Base-by-base conservation (phyloP, 345 rosid species). In the Euphorbia tirucalli region DNA sequence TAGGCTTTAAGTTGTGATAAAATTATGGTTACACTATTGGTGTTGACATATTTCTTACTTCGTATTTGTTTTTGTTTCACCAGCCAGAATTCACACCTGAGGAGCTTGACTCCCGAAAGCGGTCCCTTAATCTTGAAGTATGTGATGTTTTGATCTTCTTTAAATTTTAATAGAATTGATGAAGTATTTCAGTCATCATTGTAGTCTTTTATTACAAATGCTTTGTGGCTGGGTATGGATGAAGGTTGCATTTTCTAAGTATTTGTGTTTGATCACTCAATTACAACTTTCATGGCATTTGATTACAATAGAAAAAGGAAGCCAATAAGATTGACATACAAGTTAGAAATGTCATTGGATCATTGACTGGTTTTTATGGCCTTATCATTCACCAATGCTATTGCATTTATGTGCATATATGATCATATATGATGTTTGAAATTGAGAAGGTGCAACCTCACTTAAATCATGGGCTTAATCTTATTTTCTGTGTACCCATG, bases 51-150 rank as follows among this genome's bases (percentile, higher is more conserved):
- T 32, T 27, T 66, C 57, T 55, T 31, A 32, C 28, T n/a, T 50
- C 52, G 9, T 54, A 11, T 35, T 19, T 24, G 25, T 65, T 56
- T 21, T 66, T 65, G 10, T 55, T 21, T 31, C 35, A 62, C 37
- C 82, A 86, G 83, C 86, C 86, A 10, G 85, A 83, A 57, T 85
- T 83, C 71, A 78, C 81, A 50, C 88, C 85, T 39, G 66, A 74
- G 67, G 88, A 87, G 74, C 86, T 85, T 50, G 48, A 72, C 78
- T 78, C 85, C 5, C 77, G 83, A 65, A 87, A 87, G 71, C 80
- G 77, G 35, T 75, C 64, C 3, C 70, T 81, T 66, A 74, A 82
- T 64, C 69, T 82, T 62, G 74, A 77, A 70, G 88, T 76, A 74
- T 59, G 81, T 62, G 35, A 11, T 41, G 44, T 2, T 69, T 0